Conservation (phyloP, 164 flowering plant genomes). For the Protea cynaroides region DNA sequence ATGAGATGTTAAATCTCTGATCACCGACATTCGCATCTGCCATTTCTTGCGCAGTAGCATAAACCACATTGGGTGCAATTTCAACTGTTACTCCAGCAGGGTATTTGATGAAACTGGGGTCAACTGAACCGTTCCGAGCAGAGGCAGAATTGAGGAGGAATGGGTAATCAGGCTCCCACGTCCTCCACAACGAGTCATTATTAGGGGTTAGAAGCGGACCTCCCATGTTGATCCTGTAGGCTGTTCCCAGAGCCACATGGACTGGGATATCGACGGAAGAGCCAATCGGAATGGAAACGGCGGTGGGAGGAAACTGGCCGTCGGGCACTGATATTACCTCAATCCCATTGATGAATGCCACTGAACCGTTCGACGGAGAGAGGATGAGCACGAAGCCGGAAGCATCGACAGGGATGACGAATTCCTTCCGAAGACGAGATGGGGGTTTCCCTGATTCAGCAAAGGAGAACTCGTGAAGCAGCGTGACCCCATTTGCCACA, state of each 20-base stretch:
- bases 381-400: constrained; percentile 22
- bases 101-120: constrained; percentile 30
- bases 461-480: constrained; percentile 33
- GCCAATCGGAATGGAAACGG: constrained; percentile 25
- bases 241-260: constrained; percentile 31
- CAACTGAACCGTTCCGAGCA: constrained; percentile 25
- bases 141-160: constrained; percentile 28
- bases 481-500: constrained; percentile 24
- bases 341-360: constrained; percentile 46
- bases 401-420: constrained; percentile 24
- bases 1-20: constrained; percentile 44
- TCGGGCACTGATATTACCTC: constrained; percentile 41
- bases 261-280: constrained; percentile 18
- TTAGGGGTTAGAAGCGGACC: constrained; percentile 33
- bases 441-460: constrained; percentile 6
- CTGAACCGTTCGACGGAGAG: constrained; percentile 29
- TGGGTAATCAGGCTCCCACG: constrained; percentile 35
- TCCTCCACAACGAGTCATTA: constrained; percentile 41
- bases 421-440: constrained; percentile 30
- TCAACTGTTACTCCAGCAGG: constrained; percentile 30
- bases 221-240: constrained; percentile 44
- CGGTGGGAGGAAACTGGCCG: constrained; percentile 23
- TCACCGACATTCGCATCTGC: constrained; percentile 41
- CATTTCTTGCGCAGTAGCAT: constrained; percentile 58
- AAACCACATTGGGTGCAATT: constrained; percentile 48